phyloP scores from a whole-genome alignment of 345 rosid genomes.

The Corymbia maculata region DNA sequence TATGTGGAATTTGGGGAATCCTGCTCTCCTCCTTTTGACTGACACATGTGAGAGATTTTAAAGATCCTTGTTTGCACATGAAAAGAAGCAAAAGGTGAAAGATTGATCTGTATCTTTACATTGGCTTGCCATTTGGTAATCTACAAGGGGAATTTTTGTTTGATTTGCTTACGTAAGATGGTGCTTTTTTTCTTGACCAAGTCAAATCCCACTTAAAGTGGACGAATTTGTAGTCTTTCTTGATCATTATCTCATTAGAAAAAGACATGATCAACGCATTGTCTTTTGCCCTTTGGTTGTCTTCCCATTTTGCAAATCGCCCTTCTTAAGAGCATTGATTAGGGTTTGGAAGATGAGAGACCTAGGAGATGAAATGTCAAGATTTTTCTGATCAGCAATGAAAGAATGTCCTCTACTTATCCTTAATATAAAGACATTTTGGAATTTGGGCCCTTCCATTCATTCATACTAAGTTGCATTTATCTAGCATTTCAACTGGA shows the following conservation, averaged over 20 bases:
- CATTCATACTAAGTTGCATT: not conserved
- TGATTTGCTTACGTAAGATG: not conserved
- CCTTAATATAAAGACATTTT: not conserved
- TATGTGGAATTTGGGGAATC: slow-evolving; percentile 3
- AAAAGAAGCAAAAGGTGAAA: slow-evolving; percentile 23
- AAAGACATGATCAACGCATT: not conserved
- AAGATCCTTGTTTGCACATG: slow-evolving; percentile 1
- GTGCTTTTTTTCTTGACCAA: not conserved
- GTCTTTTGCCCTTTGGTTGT: not conserved
- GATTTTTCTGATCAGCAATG: not conserved
- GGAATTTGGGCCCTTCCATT: not conserved
- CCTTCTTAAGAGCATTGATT: not conserved
- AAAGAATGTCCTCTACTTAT: not conserved
- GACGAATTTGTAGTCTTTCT: not conserved
- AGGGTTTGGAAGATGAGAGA: not conserved
- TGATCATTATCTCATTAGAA: not conserved
- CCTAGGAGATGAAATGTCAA: not conserved
- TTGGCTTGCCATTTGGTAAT: not conserved
- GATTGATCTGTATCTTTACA: not conserved
- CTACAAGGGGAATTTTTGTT: not conserved
- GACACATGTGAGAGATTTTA: slow-evolving; percentile 6
- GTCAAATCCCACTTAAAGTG: not conserved
- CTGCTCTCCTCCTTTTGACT: slow-evolving; percentile 1
- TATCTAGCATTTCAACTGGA: not conserved
- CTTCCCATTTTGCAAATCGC: not conserved